A percentile compares a stretch with the other conserved stretches of the same genome.
phyloP scores from a whole-genome alignment of 2,329 filamentous ascomycete species.

The Hymenoscyphus repandus region DNA sequence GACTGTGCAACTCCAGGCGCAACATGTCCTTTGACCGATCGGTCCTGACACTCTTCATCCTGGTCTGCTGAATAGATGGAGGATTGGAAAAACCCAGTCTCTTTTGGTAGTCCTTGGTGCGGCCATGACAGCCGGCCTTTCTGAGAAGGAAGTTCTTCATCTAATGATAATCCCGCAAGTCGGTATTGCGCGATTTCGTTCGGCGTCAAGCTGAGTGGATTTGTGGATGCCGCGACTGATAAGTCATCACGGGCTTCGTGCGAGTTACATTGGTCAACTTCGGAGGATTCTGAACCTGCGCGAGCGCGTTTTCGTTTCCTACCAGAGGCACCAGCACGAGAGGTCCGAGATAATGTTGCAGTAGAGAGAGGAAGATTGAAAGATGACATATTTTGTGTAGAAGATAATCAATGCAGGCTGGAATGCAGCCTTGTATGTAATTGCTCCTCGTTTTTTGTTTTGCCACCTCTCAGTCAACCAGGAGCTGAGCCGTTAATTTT shows the following conservation, averaged over 20 bases:
- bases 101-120: slow-evolving; percentile 38
- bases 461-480: no score
- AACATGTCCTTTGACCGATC: slow-evolving; percentile 4
- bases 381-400: no score
- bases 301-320: slow-evolving; percentile 22
- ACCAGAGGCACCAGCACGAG: not conserved
- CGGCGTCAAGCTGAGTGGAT: slow-evolving; percentile 51
- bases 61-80: not conserved
- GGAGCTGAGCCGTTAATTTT: no score
- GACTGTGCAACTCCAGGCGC: slow-evolving; percentile 8
- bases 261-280: slow-evolving; percentile 9
- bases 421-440: no score
- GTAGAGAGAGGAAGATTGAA: no score
- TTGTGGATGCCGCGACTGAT: slow-evolving; percentile 34
- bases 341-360: no score
- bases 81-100: not conserved
- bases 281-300: slow-evolving; percentile 8
- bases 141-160: slow-evolving; percentile 38
- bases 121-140: slow-evolving; percentile 41
- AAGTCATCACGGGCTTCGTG: not conserved
- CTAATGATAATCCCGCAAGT: slow-evolving; percentile 46
- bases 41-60: not conserved
- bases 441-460: no score
- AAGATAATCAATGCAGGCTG: no score
- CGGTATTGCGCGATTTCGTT: slow-evolving; percentile 47